Evolutionary conservation across 116 monocot species (phyloP).

Genomic region (Trichopus zeylanicus): DNA sequence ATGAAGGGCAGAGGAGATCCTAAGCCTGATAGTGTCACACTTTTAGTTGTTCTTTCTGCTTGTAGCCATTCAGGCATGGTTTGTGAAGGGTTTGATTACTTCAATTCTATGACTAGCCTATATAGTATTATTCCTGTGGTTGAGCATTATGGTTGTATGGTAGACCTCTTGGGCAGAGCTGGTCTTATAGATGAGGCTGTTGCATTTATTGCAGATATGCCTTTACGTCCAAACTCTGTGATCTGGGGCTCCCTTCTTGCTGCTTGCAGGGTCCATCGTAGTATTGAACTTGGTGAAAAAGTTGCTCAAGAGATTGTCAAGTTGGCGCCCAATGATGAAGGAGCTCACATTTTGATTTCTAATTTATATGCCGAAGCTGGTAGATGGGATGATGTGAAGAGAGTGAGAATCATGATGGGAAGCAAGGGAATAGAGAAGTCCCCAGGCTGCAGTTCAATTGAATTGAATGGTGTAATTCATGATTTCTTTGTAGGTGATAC

Average conservation of each 20-base stretch:
- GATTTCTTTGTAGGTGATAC: slow-evolving; percentile 13
- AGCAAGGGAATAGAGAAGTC: slow-evolving; percentile 23
- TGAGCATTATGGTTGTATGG: slow-evolving; percentile 34
- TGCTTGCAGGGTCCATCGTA: slow-evolving; percentile 22
- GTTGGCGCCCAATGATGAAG: slow-evolving; percentile 21
- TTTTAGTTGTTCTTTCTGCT: slow-evolving; percentile 25
- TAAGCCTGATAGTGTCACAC: slow-evolving; percentile 25
- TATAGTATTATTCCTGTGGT: slow-evolving; percentile 17
- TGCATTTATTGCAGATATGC: slow-evolving; percentile 20
- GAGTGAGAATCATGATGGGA: slow-evolving; percentile 22
- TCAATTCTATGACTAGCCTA: slow-evolving; percentile 18
- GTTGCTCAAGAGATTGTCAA: slow-evolving; percentile 4
- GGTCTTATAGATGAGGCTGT: slow-evolving; percentile 23
- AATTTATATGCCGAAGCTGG: slow-evolving; percentile 31
- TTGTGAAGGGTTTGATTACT: slow-evolving; percentile 19
- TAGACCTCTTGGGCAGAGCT: slow-evolving; percentile 31
- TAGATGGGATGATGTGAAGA: slow-evolving; percentile 30
- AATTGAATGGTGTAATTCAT: slow-evolving; percentile 15
- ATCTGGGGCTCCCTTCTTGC: slow-evolving; percentile 39
- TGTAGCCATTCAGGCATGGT: slow-evolving; percentile 34
- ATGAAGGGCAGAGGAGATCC: slow-evolving; percentile 11
- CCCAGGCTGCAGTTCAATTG: slow-evolving; percentile 31
- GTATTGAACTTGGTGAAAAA: slow-evolving; percentile 15
- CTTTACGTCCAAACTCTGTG: slow-evolving; percentile 18
- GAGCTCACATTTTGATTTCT: slow-evolving; percentile 27